These are phyloP conservation scores for Mycena albidolilacea DNA, from an alignment of 768 basidiomycete genomes.

Conservation along the genomic window DNA sequence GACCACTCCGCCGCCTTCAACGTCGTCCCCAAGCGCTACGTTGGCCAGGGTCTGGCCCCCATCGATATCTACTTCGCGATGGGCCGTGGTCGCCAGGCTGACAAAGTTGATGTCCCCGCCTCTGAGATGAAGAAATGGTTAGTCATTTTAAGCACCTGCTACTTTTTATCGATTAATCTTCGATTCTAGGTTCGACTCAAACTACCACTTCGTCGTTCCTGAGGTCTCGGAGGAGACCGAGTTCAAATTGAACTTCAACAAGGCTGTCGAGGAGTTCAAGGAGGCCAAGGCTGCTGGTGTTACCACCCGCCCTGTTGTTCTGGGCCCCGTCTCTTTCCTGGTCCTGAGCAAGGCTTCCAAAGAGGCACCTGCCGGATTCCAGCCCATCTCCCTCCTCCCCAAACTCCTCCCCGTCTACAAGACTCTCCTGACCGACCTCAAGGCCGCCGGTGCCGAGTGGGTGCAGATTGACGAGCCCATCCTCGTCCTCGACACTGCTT, in stretches of 20 bases:
- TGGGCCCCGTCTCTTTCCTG: constrained; percentile 97
- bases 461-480: constrained; percentile 98
- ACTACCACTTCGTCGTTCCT: constrained; percentile 99
- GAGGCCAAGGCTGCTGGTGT: constrained; percentile 95
- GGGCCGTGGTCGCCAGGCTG: constrained; percentile 97
- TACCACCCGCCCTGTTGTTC: constrained; percentile 93
- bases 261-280: constrained; percentile 92
- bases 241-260: constrained; percentile 97
- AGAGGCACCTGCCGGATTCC: constrained; percentile 86
- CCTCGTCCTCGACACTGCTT: constrained; percentile 91
- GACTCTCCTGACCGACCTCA: constrained; percentile 90
- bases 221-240: constrained; percentile 92
- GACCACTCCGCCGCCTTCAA: constrained; percentile 98
- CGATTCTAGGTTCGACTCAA: constrained; percentile 92
- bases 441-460: constrained; percentile 92
- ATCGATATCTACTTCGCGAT: constrained; percentile 99
- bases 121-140: constrained; percentile 99
- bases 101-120: constrained; percentile 95
- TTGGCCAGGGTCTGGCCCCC: constrained; percentile 85
- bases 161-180: constrained; percentile 28
- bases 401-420: constrained; percentile 94
- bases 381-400: constrained; percentile 91
- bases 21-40: constrained; percentile 95
- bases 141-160: constrained; percentile 46
- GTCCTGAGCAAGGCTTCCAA: constrained; percentile 92